Conservation (phyloP, 1,284 basidiomycete species). For the Cerioporus squamosus region DNA sequence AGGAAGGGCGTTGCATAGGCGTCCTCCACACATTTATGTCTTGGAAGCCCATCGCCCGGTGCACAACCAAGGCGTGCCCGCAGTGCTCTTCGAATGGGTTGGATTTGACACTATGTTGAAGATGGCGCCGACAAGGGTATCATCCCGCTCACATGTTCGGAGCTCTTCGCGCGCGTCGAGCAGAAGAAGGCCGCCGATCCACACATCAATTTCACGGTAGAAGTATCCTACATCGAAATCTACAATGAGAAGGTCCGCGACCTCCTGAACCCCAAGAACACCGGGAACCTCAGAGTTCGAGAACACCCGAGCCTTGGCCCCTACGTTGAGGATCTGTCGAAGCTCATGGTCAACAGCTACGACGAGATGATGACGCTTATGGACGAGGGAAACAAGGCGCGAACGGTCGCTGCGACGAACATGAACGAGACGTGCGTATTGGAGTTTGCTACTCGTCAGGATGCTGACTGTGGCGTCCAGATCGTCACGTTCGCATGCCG, state of each 20-base stretch:
- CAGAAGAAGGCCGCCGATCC: slow-evolving; percentile 68
- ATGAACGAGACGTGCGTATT: slow-evolving; percentile 95
- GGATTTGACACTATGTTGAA: slow-evolving; percentile 35
- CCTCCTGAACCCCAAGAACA: slow-evolving; percentile 96
- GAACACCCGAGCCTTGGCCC: slow-evolving; percentile 95
- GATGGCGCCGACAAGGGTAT: slow-evolving; percentile 97
- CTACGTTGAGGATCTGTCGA: slow-evolving; percentile 97
- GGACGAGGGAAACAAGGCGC: slow-evolving; percentile 99
- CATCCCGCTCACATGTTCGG: slow-evolving; percentile 93
- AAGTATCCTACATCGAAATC: slow-evolving; percentile 99
- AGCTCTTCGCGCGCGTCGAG: slow-evolving; percentile 87
- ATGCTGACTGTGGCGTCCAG: slow-evolving; percentile 38
- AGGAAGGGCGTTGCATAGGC: too few relatives aligned
- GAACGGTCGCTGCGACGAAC: slow-evolving; percentile 97
- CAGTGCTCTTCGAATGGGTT: neutral
- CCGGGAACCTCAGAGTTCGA: slow-evolving; percentile 93
- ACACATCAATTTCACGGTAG: slow-evolving; percentile 84
- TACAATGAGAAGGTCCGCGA: slow-evolving; percentile 99
- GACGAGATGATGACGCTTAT: slow-evolving; percentile 98
- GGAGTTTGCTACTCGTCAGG: neutral
- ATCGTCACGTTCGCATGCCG: slow-evolving; percentile 96
- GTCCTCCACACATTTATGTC: too few relatives aligned
- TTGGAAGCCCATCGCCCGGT: too few relatives aligned
- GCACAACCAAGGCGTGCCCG: too few relatives aligned
- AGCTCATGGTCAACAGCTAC: slow-evolving; percentile 90